These are phyloP conservation scores for Gaertneriomyces sp. DNA, from an alignment of 192 early-diverging fungal genomes.

Conservation along the genomic window DNA sequence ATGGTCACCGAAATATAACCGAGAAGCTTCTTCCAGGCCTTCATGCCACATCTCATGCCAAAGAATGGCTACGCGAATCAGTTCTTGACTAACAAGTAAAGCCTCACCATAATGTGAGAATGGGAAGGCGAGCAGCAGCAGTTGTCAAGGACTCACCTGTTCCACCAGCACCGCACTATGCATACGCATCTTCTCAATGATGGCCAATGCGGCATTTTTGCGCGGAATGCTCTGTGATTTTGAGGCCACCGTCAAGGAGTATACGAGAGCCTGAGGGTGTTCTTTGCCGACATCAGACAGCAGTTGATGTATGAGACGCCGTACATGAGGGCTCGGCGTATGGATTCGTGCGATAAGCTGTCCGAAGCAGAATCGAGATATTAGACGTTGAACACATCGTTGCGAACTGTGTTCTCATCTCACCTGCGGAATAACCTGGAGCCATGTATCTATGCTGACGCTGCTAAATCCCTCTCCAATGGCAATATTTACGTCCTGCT, in stretches of 20 bases:
- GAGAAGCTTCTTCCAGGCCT: conserved; percentile 81
- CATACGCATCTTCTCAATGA: conserved; percentile 88
- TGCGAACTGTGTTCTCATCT: background rate
- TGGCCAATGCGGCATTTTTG: conserved; percentile 74
- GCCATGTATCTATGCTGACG: conserved; percentile 89
- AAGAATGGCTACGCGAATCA: conserved; percentile 92
- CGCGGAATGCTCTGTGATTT: conserved; percentile 78
- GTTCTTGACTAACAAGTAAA: conserved; percentile 88
- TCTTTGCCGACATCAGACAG: conserved; percentile 85
- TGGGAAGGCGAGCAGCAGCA: background rate
- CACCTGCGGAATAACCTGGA: conserved; percentile 95
- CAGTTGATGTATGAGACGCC: conserved; percentile 81
- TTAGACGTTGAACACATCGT: conserved; percentile 9
- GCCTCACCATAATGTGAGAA: conserved; percentile 47
- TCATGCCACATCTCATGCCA: conserved; percentile 99
- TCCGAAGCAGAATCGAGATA: background rate
- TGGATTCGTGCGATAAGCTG: conserved; percentile 90
- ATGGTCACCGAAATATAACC: conserved; percentile 71
- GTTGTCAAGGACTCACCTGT: conserved; percentile 49
- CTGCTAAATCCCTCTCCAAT: conserved; percentile 76
- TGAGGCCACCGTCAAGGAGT: conserved; percentile 92
- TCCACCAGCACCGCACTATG: conserved; percentile 82
- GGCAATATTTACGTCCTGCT: conserved; percentile 76
- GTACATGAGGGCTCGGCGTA: conserved; percentile 68
- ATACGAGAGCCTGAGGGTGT: conserved; percentile 96